Conservation (phyloP, 2,329 filamentous ascomycete genomes). For the Calonectria multiphialidica region DNA sequence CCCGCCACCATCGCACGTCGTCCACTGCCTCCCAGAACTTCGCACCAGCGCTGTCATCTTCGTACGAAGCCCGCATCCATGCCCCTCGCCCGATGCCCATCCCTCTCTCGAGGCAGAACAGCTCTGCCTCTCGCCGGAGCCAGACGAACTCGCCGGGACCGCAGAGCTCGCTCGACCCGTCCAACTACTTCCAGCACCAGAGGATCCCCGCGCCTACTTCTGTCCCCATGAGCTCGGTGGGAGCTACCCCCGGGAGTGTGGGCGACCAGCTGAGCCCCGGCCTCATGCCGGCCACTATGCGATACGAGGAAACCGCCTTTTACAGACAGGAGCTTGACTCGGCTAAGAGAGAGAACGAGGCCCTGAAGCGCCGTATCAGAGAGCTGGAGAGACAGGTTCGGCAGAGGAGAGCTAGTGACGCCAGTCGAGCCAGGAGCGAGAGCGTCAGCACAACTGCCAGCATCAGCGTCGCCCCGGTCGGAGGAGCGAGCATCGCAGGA, state of each 20-base stretch:
- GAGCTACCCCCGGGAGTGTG: slow-evolving; percentile 51
- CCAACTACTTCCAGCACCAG: slow-evolving; percentile 63
- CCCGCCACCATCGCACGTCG: slow-evolving; percentile 68
- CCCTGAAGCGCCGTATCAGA: slow-evolving; percentile 69
- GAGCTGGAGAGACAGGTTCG: slow-evolving; percentile 70
- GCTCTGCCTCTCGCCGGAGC: slow-evolving; percentile 65
- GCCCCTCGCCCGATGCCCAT: slow-evolving; percentile 59
- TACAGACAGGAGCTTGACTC: slow-evolving; percentile 71
- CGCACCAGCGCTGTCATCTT: slow-evolving; percentile 51
- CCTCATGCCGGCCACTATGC: slow-evolving; percentile 66
- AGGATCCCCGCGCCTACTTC: slow-evolving; percentile 53
- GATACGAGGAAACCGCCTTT: slow-evolving; percentile 73
- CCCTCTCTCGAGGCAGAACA: slow-evolving; percentile 66
- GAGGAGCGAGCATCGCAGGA: slow-evolving; percentile 59
- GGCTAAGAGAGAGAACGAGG: slow-evolving; percentile 74
- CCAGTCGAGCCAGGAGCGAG: slow-evolving; percentile 60
- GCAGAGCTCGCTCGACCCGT: slow-evolving; percentile 56
- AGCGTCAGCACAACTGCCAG: slow-evolving; percentile 67
- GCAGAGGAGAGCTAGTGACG: slow-evolving; percentile 61
- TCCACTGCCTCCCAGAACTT: slow-evolving; percentile 68
- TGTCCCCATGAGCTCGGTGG: slow-evolving; percentile 51
- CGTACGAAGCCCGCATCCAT: slow-evolving; percentile 55
- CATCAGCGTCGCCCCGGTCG: slow-evolving; percentile 52
- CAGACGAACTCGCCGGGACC: slow-evolving; percentile 62
- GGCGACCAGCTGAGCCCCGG: slow-evolving; percentile 63